Conservation (phyloP, 2,329 filamentous ascomycete genomes). For the Niveomyces coronatus region DNA sequence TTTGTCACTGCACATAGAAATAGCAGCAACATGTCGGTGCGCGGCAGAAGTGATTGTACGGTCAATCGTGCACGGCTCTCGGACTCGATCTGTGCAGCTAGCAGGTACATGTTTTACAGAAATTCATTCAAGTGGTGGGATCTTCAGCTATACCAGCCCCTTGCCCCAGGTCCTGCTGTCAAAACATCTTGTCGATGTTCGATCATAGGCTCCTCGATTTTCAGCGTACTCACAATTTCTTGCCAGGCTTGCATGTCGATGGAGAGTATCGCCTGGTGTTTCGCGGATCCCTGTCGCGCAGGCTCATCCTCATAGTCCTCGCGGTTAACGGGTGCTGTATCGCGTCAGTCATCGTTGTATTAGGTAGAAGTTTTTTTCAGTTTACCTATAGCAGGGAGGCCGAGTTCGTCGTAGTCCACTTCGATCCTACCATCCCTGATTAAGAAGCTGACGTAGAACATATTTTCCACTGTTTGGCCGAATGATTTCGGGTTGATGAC, state of each 20-base stretch:
- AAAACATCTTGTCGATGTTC: constrained; percentile 60
- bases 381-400: constrained; percentile 72
- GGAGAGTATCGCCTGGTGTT: constrained; percentile 80
- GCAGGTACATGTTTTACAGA: background rate
- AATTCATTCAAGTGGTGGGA: background rate
- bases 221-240: constrained; percentile 63
- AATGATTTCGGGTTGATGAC: constrained; percentile 86
- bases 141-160: constrained; percentile 56
- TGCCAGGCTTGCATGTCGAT: constrained; percentile 81
- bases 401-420: constrained; percentile 62
- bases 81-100: too few relatives aligned
- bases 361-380: constrained; percentile 13
- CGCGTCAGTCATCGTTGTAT: constrained; percentile 6
- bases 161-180: constrained; percentile 39
- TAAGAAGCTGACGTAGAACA: constrained; percentile 94
- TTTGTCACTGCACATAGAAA: too few relatives aligned
- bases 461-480: constrained; percentile 88
- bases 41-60: too few relatives aligned
- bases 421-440: constrained; percentile 75
- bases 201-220: constrained; percentile 74
- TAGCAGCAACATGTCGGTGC: too few relatives aligned
- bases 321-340: constrained; percentile 25
- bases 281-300: constrained; percentile 43
- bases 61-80: too few relatives aligned
- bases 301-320: constrained; percentile 36